Conservation (phyloP, 2,329 filamentous ascomycete species). For the Fusarium tuaranense region DNA sequence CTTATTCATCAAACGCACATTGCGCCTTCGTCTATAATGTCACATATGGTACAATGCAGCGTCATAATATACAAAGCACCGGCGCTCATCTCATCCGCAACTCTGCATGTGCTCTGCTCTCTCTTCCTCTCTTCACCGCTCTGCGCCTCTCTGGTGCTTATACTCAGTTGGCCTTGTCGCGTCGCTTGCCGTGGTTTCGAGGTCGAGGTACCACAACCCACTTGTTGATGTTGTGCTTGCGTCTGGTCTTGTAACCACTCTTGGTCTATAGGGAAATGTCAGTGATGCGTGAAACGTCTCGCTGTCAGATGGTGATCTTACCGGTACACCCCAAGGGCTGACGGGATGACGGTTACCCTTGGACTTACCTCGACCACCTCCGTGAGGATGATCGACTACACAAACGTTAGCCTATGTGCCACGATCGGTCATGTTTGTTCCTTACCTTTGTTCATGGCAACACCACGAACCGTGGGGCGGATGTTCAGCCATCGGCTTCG, state of each 20-base stretch:
- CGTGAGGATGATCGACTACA: slow-evolving; percentile 92
- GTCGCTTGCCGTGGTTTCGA: slow-evolving; percentile 92
- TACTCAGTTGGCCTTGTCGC: slow-evolving; percentile 66
- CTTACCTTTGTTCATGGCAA: slow-evolving; percentile 97
- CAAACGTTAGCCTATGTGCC: slow-evolving; percentile 27
- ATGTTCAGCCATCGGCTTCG: slow-evolving; percentile 94
- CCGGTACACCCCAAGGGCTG: slow-evolving; percentile 95
- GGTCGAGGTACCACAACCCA: slow-evolving; percentile 86
- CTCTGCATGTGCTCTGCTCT: slow-evolving; percentile 27
- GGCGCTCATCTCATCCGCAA: slow-evolving; percentile 26
- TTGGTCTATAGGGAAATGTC: slow-evolving; percentile 67
- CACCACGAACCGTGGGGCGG: slow-evolving; percentile 92
- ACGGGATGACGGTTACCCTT: slow-evolving; percentile 98
- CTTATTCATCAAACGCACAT: slow-evolving; percentile 30
- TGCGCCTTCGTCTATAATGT: slow-evolving; percentile 43
- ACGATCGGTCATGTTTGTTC: slow-evolving; percentile 15
- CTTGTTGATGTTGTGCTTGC: slow-evolving; percentile 90
- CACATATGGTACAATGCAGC: slow-evolving; percentile 51
- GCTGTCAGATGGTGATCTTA: slow-evolving; percentile 63
- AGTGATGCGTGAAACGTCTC: slow-evolving; percentile 9
- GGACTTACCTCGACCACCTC: slow-evolving; percentile 98
- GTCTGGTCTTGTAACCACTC: slow-evolving; percentile 91
- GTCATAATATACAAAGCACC: slow-evolving; percentile 47
- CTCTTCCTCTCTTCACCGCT: slow-evolving; percentile 6
- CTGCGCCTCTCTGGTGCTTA: slow-evolving; percentile 28